Base-by-base conservation (phyloP, 176 grass and related monocot genomes). In the Phyllostachys edulis region DNA sequence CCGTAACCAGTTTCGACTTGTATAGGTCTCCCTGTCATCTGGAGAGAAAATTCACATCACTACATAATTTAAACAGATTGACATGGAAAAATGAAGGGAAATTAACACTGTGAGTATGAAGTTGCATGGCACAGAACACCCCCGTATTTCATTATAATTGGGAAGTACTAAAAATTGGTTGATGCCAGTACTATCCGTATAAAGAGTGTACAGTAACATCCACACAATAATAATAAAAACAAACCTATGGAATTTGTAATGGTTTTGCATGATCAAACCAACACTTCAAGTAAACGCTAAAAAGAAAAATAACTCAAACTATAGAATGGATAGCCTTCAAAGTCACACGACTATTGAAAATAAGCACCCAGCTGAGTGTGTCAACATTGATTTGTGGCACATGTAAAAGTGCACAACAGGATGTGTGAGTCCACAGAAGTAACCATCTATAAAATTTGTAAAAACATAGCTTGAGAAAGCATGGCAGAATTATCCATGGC, bases 11-110 rank as follows among this genome's bases (percentile, higher is more conserved):
- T 90, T 87, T 96, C 97, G 64, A 99, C 97, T 81, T 94, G 91
- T 89, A 99, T 99, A 39, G 97, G 91, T 84, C 97, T 96, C 54
- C 97, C 97, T 71, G 91, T 94, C 87, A 94, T 92, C 97, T 95
- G 88, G 62, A 59, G 78, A 90, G 59, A 40, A 56, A 88, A 83
- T 50, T 77, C 29, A 87, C 40, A 49, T 74, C 26, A 82, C 12
- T 52, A 74, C 29, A 87, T 38, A 63, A 79, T 66, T 36, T 56
- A 73, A 71, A 71, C 39, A 77, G 39, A 67, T 52, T 20, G 11
- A 50, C 23, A 76, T 0, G 52, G 52, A 27, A 71, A 61, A 61
- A 69, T 18, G 17, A 20, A 81, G 32, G 29, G 52, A 56, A 86
- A 38, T 26, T 64, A 69, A 70, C 36, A 54, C 5, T 26, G 2